Evolutionary conservation across 176 grass and related monocot species (phyloP), one percentile per base, ranked within the genome.

Genomic region (Carex cristatella): DNA sequence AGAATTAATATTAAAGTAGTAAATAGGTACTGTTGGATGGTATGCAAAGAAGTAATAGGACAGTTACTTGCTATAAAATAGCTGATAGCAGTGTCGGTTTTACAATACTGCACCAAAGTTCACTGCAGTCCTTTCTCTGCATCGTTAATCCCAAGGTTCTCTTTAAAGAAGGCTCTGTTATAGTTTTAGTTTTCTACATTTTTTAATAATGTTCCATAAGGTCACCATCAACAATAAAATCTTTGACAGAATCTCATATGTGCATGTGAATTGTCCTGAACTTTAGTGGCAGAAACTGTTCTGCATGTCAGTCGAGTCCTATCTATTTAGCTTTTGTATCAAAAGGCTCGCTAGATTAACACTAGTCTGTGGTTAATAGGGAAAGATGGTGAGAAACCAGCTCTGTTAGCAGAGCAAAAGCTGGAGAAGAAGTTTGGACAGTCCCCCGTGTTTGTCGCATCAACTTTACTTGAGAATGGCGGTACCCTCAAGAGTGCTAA

Each of bases 401-500:
- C 40, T 64, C 27, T 67, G 23, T 53, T 68, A 68, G 55, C 81
- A n/a, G 62, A 83, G 42, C 61, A 83, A 67, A 83, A 83, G 40
- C 48, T 83, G 61, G 61, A 83, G 64, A 83, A 83, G 81, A 83
- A 67, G 65, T 83, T 83, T 18, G 81, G 81, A 56, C 81, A 83
- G 61, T 83, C 81, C 8, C 62, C 81, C 0, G 81, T 83, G 28
- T 83, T 83, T 54, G 81, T 83, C 6, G 63, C 81, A 4, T 83
- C 81, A 54, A 83, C 81, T 55, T 67, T 83, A 51, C 81, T 83
- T 67, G 81, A 83, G 65, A 64, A 83, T 53, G 81, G 81, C 1
- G 81, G 81, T 53, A 83, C 81, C n/a, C 61, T 83, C 9, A 83
- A 83, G 81, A 83, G 81, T 67, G 81, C 81, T 53, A 83, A 83